Base-by-base conservation (phyloP, 1,284 basidiomycete genomes). In the Calocybe gambosa region DNA sequence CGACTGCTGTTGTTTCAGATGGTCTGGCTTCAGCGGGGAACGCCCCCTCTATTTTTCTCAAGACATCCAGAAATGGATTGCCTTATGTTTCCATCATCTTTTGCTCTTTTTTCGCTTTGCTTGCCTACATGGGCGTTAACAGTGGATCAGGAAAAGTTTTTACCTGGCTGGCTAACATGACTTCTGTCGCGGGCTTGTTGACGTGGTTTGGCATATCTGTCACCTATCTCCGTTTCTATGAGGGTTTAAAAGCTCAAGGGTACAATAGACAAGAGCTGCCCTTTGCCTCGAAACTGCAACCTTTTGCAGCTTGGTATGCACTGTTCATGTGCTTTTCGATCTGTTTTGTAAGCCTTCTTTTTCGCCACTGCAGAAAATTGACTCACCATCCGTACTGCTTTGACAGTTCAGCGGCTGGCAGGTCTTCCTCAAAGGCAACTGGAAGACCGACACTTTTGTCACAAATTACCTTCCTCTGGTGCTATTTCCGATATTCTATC, bases 191-290 rank as follows among this genome's bases (percentile, higher is more conserved):
- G 20, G 78, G 78, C n/a, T 65, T 81, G 46, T 73, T 89, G 68
- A 87, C 86, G 9, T 95, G 92, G 92, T 83, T 87, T 58, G 87
- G 82, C 51, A 94, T 94, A 58, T 73, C 72, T 31, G 54, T 91
- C 43, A 88, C 85, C 5, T 92, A 92, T 63, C 63, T 90, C 47
- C 81, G 87, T 31, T 94, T 94, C 72, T 73, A 89, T 60, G 61
- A 69, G 5, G 92, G 89, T 34, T 61, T 87, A 61, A 82, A 83
- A 59, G 81, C 66, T 1, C 92, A 94, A 59, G 85, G 86, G 19
- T 76, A 82, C 52, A 73, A 83, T 51, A 74, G 90, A 42, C 66
- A 52, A 5, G 71, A 66, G 1, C 73, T 95, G 7, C 91, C 91
- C 0, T 93, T 76, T 62, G 59, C 59, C 5, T 77, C 78, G 4